Conservation (phyloP, 2,329 filamentous ascomycete genomes). For the Aspergillus neoniger region DNA sequence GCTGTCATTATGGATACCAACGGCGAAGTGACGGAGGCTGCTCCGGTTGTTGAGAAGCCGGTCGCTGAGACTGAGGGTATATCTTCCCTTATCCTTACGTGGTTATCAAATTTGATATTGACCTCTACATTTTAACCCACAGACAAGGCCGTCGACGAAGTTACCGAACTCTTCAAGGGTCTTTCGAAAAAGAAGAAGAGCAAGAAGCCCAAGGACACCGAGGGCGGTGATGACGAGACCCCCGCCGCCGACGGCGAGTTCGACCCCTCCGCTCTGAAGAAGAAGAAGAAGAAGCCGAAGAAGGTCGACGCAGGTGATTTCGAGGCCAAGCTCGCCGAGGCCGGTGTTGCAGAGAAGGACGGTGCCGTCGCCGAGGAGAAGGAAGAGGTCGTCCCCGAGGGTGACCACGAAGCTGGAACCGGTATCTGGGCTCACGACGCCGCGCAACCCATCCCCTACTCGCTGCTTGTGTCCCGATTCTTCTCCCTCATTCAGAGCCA, state of each 20-base stretch:
- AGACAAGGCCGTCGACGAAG: conserved; percentile 64
- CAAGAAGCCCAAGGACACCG: conserved; percentile 60
- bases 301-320: conserved; percentile 66
- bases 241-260: conserved; percentile 61
- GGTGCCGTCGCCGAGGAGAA: conserved; percentile 59
- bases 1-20: conserved; percentile 85
- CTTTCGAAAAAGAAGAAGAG: conserved; percentile 75
- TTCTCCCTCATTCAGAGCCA: conserved; percentile 92
- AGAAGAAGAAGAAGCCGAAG: conserved; percentile 73
- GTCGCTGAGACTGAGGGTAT: conserved; percentile 53
- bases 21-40: conserved; percentile 76
- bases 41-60: conserved; percentile 71
- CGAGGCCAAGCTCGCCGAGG: conserved; percentile 66
- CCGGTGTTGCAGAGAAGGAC: conserved; percentile 60
- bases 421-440: conserved; percentile 87
- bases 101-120: background rate
- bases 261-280: conserved; percentile 70
- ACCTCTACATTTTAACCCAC: conserved; percentile 27
- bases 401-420: conserved; percentile 83
- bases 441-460: conserved; percentile 77
- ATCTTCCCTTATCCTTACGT: background rate
- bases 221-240: conserved; percentile 51
- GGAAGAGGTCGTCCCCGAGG: conserved; percentile 60
- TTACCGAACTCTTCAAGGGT: conserved; percentile 67
- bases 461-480: conserved; percentile 84